A percentile compares a stretch with the other conserved stretches of the same genome.
Evolutionary conservation across 805 yeast species (phyloP).

Genomic region (Cyberlindnera japonica): DNA sequence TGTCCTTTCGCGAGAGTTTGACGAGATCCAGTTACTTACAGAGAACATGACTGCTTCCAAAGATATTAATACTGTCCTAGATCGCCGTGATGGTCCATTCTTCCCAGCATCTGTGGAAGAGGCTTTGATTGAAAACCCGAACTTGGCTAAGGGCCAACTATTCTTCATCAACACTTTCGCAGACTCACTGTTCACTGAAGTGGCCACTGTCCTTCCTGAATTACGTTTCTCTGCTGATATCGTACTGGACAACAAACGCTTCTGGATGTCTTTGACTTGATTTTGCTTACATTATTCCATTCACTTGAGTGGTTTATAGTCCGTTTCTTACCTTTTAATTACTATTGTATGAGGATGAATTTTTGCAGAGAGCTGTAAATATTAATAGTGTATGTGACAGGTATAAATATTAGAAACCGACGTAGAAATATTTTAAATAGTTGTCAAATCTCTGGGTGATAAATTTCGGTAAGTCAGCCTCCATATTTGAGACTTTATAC

Average conservation of each 20-base stretch:
- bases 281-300: too few relatives aligned
- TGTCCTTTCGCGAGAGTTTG: conserved; percentile 72
- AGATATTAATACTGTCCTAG: conserved; percentile 23
- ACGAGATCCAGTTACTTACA: conserved; percentile 58
- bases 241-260: conserved; percentile 11
- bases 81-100: conserved; percentile 18
- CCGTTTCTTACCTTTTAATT: too few relatives aligned
- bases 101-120: conserved; percentile 39
- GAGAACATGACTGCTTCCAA: conserved; percentile 26
- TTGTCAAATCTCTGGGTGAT: conserved; percentile 18
- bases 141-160: conserved; percentile 66
- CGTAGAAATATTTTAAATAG: conserved; percentile 17
- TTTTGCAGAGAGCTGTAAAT: too few relatives aligned
- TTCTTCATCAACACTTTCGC: conserved; percentile 85
- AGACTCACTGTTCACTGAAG: conserved; percentile 63
- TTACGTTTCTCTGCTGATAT: conserved; percentile 39
- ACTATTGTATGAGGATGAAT: too few relatives aligned
- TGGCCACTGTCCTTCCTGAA: conserved; percentile 58
- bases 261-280: conserved; percentile 9
- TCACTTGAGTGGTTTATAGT: too few relatives aligned
- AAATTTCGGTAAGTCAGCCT: conserved; percentile 12
- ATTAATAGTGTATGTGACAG: too few relatives aligned
- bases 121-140: conserved; percentile 44
- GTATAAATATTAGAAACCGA: too few relatives aligned
- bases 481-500: conserved; percentile 14